These are phyloP conservation scores for Boletus patriciae DNA, from an alignment of 768 basidiomycete genomes.

Conservation along the genomic window DNA sequence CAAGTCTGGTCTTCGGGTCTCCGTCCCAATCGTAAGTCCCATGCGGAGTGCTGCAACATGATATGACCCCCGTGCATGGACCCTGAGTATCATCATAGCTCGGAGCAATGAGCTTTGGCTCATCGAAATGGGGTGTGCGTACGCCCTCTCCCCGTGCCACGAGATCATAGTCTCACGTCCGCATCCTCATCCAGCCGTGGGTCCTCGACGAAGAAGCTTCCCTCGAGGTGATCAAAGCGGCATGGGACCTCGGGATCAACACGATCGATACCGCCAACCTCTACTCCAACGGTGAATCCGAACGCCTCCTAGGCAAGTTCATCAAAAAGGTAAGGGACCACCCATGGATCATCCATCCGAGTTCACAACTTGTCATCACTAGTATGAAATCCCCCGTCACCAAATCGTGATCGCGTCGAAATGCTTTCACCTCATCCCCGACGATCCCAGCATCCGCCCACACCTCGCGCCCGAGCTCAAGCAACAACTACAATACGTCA, in stretches of 20 bases:
- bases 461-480: neutral
- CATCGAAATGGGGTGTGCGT: slow-evolving; percentile 28
- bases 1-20: slow-evolving; percentile 34
- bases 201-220: slow-evolving; percentile 32
- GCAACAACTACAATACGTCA: slow-evolving; percentile 23
- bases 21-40: slow-evolving; percentile 33
- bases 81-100: slow-evolving; percentile 21
- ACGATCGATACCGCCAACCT: slow-evolving; percentile 42
- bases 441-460: neutral
- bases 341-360: too few relatives aligned
- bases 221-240: slow-evolving; percentile 38
- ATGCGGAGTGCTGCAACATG: neutral
- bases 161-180: neutral
- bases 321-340: slow-evolving; percentile 32
- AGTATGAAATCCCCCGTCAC: slow-evolving; percentile 35
- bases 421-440: slow-evolving; percentile 17
- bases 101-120: slow-evolving; percentile 29
- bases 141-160: neutral
- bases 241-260: slow-evolving; percentile 42
- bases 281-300: slow-evolving; percentile 39
- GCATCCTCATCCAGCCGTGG: slow-evolving; percentile 10
- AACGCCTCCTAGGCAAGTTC: slow-evolving; percentile 38
- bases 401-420: slow-evolving; percentile 36
- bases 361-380: too few relatives aligned
- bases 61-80: neutral